A percentile compares a stretch with the other conserved stretches of the same genome.
These are phyloP conservation scores for Ceraceosorus bombacis DNA, from an alignment of 1,284 basidiomycete genomes.

Conservation along the genomic window DNA sequence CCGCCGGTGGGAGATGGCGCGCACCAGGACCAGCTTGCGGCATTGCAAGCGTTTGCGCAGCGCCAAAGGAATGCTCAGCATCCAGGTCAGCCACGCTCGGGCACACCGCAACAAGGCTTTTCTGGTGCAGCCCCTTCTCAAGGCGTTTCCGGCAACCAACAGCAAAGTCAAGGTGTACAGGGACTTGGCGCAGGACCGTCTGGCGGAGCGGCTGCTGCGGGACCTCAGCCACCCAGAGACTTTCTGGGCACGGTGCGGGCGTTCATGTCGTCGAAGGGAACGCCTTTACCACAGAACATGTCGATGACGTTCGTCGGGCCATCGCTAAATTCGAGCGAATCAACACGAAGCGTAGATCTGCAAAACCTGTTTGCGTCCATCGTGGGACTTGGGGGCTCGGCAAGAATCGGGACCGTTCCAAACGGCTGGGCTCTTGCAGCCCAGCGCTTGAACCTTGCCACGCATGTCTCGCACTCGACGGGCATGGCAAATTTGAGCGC, in stretches of 20 bases:
- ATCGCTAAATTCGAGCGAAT: constrained; percentile 25
- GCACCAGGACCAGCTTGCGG: constrained; percentile 15
- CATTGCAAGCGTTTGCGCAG: constrained; percentile 15
- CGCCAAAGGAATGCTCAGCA: constrained; percentile 8
- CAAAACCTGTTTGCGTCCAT: constrained; percentile 36
- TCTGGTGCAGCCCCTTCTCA: too few species aligned
- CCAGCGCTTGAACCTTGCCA: constrained; percentile 31
- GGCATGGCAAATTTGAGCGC: constrained; percentile 17
- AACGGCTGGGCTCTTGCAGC: constrained; percentile 40
- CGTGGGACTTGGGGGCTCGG: constrained; percentile 32
- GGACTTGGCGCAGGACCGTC: too few species aligned
- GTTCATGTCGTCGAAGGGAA: constrained; percentile 37
- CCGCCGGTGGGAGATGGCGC: constrained; percentile 8
- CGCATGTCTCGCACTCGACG: constrained; percentile 7
- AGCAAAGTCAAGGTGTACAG: too few species aligned
- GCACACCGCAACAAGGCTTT: too few species aligned
- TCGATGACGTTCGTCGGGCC: constrained; percentile 33
- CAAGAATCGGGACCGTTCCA: constrained; percentile 6
- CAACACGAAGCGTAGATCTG: constrained; percentile 32
- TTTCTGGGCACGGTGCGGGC: constrained; percentile 34
- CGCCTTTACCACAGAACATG: constrained; percentile 26
- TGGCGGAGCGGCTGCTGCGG: too few species aligned
- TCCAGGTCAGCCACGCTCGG: neutral
- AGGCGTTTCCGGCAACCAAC: too few species aligned
- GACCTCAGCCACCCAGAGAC: constrained; percentile 13